phyloP scores from a whole-genome alignment of 352 stramenopile species.

The Pelagophyceae sp. region DNA sequence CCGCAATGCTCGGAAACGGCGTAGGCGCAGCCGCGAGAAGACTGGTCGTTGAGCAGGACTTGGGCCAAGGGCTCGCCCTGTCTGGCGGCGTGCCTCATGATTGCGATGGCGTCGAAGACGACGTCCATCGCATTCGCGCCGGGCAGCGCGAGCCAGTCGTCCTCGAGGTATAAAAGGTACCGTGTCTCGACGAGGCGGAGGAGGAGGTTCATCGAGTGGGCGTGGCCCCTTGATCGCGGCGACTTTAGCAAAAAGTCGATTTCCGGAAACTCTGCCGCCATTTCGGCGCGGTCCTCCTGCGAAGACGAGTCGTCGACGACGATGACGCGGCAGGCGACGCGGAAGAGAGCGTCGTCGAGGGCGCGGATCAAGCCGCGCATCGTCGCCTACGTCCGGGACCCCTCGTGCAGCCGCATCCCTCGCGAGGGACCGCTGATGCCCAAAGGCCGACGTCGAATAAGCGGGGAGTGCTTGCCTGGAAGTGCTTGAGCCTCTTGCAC shows the following conservation, averaged over 20 bases:
- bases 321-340: conserved; percentile 42
- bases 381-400: too few relatives aligned
- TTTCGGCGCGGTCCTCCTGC: conserved; percentile 35
- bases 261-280: conserved; percentile 36
- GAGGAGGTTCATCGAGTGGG: conserved; percentile 46
- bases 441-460: too few relatives aligned
- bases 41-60: conserved; percentile 52
- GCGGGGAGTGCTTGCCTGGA: too few relatives aligned
- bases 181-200: conserved; percentile 34
- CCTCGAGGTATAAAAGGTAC: conserved; percentile 55
- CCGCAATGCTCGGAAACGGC: conserved; percentile 11
- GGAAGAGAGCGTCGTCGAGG: conserved; percentile 26
- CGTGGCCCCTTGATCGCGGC: conserved; percentile 40
- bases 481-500: conserved; percentile 49
- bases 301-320: conserved; percentile 54
- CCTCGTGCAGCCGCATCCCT: too few relatives aligned
- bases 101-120: conserved; percentile 22
- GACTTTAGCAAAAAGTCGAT: conserved; percentile 44
- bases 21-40: conserved; percentile 28
- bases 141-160: conserved; percentile 48
- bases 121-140: background rate
- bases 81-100: conserved; percentile 18
- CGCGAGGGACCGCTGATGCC: too few relatives aligned
- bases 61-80: conserved; percentile 27
- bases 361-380: conserved; percentile 32